Evolutionary conservation across 768 basidiomycete genomes (phyloP).

Genomic region (Tulasnella sp.): DNA sequence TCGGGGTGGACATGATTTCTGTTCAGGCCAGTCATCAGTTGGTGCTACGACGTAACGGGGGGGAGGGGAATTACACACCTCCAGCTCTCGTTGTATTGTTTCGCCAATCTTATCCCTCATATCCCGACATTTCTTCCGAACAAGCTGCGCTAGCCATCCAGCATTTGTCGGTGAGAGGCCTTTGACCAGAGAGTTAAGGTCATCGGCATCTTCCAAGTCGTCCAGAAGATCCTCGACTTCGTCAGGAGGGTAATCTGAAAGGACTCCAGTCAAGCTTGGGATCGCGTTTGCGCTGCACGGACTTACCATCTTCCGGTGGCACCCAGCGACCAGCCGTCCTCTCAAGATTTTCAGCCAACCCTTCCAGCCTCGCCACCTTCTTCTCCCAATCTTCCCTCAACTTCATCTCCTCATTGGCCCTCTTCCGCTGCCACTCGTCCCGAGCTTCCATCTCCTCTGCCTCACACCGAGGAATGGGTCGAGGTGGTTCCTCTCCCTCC

Average conservation of each 20-base stretch:
- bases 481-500: slow-evolving; percentile 48
- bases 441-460: slow-evolving; percentile 60
- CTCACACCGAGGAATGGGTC: slow-evolving; percentile 55
- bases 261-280: background rate
- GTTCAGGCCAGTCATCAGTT: background rate
- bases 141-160: slow-evolving; percentile 32
- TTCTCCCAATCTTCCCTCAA: slow-evolving; percentile 57
- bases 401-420: slow-evolving; percentile 55
- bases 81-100: slow-evolving; percentile 69
- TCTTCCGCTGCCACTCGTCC: slow-evolving; percentile 68
- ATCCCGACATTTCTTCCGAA: slow-evolving; percentile 23
- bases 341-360: slow-evolving; percentile 64
- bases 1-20: slow-evolving; percentile 65
- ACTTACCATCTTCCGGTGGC: slow-evolving; percentile 34
- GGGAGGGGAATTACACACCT: slow-evolving; percentile 45
- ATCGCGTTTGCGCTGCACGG: slow-evolving; percentile 33
- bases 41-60: background rate
- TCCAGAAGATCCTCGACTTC: slow-evolving; percentile 52
- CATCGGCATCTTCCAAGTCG: slow-evolving; percentile 56
- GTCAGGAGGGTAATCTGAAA: slow-evolving; percentile 36
- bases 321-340: slow-evolving; percentile 50
- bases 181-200: slow-evolving; percentile 44
- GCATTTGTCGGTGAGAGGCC: slow-evolving; percentile 37
- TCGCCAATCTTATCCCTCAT: slow-evolving; percentile 46
- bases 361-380: slow-evolving; percentile 49